Evolutionary conservation across 495 filamentous ascomycete species (phyloP), one percentile per base, ranked within the genome.

Genomic region (Schizothecium vesticola): DNA sequence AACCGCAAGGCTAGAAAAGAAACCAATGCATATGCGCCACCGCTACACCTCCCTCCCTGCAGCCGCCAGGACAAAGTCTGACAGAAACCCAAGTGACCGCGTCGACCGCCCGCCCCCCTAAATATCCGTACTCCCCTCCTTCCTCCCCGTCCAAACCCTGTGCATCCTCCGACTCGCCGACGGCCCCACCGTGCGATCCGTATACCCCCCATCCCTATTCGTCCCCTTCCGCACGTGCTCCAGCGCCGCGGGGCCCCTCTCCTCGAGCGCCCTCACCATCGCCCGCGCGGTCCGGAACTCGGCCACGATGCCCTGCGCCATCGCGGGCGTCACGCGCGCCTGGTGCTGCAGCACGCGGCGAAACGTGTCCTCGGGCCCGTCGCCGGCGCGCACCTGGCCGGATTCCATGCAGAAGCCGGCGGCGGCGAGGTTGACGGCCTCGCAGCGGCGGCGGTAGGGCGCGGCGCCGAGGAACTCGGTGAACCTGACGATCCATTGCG

Each of bases 371-470:
- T 78, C 71, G 21, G 85, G 80, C 61, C 87, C 86, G 22, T 89
- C 85, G 57, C 91, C 92, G 0, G 88, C 84, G 61, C 89, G 90
- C 36, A 95, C 91, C 74, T 95, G 92, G 0, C 92, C 92, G 0
- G 80, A 78, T 55, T 93, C 92, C 88, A 94, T 93, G 78, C 92
- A 94, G 80, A 95, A 95, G 3, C 86, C 84, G 8, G 89, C 87
- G 9, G 80, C 73, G 33, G 80, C 70, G 65, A 79, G 74, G 65
- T 77, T 74, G 59, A 76, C 73, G 33, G 78, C 77, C 58, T 80
- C 79, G 25, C 75, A 79, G 56, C 70, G 72, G 13, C 78, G 83
- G 72, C 84, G 86, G 73, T 94, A 94, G 0, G 91, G 91, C 29
- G 91, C 87, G 0, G 88, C 91, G 51, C 88, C 89, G 69, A 96